phyloP scores from a whole-genome alignment of 164 flowering plant species.

The Sedum album region DNA sequence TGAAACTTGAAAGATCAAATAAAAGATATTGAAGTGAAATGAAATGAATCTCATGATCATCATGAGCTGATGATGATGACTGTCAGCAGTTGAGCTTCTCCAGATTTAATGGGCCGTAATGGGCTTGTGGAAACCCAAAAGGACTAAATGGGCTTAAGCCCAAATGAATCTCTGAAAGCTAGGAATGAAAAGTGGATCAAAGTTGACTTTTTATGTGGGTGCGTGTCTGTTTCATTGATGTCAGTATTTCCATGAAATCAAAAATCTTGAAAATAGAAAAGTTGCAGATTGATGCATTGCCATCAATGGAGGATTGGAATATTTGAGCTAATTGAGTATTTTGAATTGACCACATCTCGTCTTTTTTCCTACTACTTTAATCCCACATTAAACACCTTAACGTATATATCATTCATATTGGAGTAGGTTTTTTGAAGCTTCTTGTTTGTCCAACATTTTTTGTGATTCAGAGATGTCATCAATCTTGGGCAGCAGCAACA shows the following conservation, averaged over 20 bases:
- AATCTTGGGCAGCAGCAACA: conserved; percentile 25
- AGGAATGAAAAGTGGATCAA: background rate
- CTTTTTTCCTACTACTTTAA: background rate
- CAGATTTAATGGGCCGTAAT: background rate
- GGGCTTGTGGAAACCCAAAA: background rate
- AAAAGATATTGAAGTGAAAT: too few relatives aligned
- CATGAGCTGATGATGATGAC: background rate
- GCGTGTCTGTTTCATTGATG: background rate
- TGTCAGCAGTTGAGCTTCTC: background rate
- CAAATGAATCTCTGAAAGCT: background rate
- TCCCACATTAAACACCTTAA: background rate
- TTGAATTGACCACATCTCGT: background rate
- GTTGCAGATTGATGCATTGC: background rate
- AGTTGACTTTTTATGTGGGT: background rate
- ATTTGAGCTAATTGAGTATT: background rate
- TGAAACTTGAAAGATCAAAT: too few relatives aligned
- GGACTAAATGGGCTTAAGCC: background rate
- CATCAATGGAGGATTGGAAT: background rate
- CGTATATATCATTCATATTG: background rate
- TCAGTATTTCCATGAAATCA: background rate
- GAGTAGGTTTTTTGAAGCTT: background rate
- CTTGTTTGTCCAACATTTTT: background rate
- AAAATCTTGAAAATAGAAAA: background rate
- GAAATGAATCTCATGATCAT: background rate
- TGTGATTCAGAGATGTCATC: conserved; percentile 33